Evolutionary conservation across 2,329 filamentous ascomycete species (phyloP), one percentile per base, ranked within the genome.

Genomic region (Fusarium nygamai): DNA sequence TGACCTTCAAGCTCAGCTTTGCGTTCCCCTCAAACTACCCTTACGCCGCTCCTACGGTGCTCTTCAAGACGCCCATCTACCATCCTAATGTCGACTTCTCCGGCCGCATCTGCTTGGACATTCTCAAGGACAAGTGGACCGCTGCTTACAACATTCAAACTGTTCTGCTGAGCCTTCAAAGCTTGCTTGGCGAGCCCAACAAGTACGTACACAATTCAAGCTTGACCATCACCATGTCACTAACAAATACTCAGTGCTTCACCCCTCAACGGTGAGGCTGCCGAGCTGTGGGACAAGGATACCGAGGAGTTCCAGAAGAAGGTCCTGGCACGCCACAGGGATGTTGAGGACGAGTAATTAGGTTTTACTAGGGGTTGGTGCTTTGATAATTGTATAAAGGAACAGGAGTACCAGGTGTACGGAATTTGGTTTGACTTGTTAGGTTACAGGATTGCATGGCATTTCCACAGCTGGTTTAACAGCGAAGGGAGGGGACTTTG

Each of bases 41-140:
- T 16, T 98, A 98, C 83, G 90, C 92, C 4, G 91, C 96, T 29
- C 96, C 96, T 1, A 94, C 93, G 6, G 96, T 99, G 24, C 89
- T 98, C 68, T 99, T 98, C 91, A 97, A 95, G 87, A 99, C 97
- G 12, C 96, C 96, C 43, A 98, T 99, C 85, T 99, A 98, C 88
- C 96, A 99, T 84, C 96, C 96, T 61, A 99, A 99, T 79, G 94
- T 99, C 78, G 96, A 99, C 85, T 98, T 99, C 86, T 95, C 93
- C 8, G 96, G 96, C 46, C 91, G 96, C 64, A 99, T 99, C 84
- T 99, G 96, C 83, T 88, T 99, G 70, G 97, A 99, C 81, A 99
- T 99, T 77, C 88, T 99, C 75, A 98, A 98, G 88, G 96, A 98
- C 84, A 98, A 98, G 86, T 99, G 96, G 96, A 98, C 95, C 68